Evolutionary conservation across 1,139 yeast species (phyloP), one percentile per base, ranked within the genome.

Genomic region (Spencermartinsiella ligniputridi): DNA sequence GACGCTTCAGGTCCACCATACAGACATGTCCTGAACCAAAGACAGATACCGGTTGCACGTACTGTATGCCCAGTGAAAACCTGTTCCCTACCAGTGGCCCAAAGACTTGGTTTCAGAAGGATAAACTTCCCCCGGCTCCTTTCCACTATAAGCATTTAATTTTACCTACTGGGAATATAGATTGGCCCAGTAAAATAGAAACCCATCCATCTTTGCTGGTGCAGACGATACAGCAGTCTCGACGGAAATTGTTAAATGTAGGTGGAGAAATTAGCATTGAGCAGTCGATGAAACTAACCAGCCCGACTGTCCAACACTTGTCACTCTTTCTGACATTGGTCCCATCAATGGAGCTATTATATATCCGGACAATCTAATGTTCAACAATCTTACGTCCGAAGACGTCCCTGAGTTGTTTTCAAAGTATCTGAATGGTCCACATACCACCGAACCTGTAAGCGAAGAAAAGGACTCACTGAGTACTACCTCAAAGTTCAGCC

Each of bases 101-200:
- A 22, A 22, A 22, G 32, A 27, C 8, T n/a, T 22, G 9, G 21
- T 38, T 35, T 36, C 13, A 20, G 22, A 33, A 3, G 39, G 40
- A 25, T 15, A 6, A 38, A 8, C 42, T 54, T 5, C 57, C 56
- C 1, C 61, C 89, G 0, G 70, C 71, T 27, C 76, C 77, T 0
- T 55, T 63, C 2, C 75, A 77, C 12, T 74, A 76, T 71, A 79
- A 79, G 49, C 86, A 82, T 57, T 66, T 79, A 3, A 56, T 83
- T 22, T 68, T 80, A 8, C 63, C 78, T 18, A 74, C 79, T 2
- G 69, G 69, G 0, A 57, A 60, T 17, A 40, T 38, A 29, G 64
- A 67, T 2, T 78, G 88, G 83, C 82, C 84, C 1, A 71, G 80
- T 6, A 73, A 75, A 50, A 69, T 80, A 27, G 86, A 81, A 47